Evolutionary conservation across 1,284 basidiomycete species (phyloP).

Genomic region (Microstroma glucosiphilum): DNA sequence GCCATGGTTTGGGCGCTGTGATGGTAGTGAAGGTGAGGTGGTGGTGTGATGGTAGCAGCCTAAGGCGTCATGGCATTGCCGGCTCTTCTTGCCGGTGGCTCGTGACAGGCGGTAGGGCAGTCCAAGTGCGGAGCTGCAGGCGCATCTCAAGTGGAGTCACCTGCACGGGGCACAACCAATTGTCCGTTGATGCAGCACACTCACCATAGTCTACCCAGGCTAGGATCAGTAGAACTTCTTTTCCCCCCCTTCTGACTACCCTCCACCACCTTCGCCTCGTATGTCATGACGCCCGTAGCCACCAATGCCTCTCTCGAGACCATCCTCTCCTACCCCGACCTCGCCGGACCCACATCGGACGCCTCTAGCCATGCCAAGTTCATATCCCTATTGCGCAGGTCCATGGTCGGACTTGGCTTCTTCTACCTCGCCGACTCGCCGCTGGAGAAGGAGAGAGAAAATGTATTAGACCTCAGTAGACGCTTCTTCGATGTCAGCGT

Average conservation of each 20-base stretch:
- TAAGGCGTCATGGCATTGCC: too few relatives aligned
- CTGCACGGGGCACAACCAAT: too few relatives aligned
- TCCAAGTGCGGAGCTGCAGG: too few relatives aligned
- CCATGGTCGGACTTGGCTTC: constrained; percentile 35
- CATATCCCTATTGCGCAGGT: constrained; percentile 20
- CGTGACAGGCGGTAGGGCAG: too few relatives aligned
- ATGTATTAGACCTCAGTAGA: not conserved
- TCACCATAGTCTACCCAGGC: too few relatives aligned
- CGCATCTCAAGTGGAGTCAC: too few relatives aligned
- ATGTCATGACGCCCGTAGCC: not conserved
- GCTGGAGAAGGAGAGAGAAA: constrained; percentile 8
- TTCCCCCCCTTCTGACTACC: too few relatives aligned
- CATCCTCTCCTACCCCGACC: constrained; percentile 2
- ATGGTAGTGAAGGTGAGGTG: not conserved
- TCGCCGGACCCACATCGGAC: not conserved
- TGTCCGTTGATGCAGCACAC: too few relatives aligned
- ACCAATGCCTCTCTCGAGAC: not conserved
- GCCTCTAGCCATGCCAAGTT: constrained; percentile 12
- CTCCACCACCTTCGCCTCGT: too few relatives aligned
- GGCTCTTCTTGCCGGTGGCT: too few relatives aligned
- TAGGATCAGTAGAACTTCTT: too few relatives aligned
- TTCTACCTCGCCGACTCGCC: constrained; percentile 34
- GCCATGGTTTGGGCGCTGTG: not conserved
- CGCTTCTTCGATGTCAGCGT: not conserved
- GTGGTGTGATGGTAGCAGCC: not conserved